Evolutionary conservation across 495 filamentous ascomycete species (phyloP), one percentile per base, ranked within the genome.

Genomic region (Talaromyces liani): DNA sequence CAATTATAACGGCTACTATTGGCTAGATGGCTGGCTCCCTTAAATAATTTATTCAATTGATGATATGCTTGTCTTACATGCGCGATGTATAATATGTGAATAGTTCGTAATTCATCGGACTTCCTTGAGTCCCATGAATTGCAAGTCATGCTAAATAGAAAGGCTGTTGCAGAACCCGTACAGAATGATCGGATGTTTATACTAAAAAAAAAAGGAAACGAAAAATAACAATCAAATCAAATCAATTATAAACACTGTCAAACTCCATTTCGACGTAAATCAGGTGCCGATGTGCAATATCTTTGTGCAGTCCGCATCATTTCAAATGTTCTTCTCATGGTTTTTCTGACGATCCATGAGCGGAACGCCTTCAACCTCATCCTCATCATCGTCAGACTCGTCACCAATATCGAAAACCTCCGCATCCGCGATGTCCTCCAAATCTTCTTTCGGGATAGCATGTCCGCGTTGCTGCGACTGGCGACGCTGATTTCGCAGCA

Each of bases 401-500:
- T 54, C 60, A 20, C 60, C 60, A 7, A 62, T 62, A 34, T 62
- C 60, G 31, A 62, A 62, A 5, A 62, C 45, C 47, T 62, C 60
- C 34, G 56, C 56, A 36, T 58, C 56, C n/a, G 29, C 56, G 2
- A 58, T 36, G 10, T 33, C 27, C 1, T 62, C 60, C 45, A 33
- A 51, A 16, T 62, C 60, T 20, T 49, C 45, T 34, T 33, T 51
- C 16, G 60, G 39, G 3, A 62, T 25, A 6, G 47, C 22, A 24
- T 54, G 60, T 18, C 29, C 47, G 4, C 60, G 60, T 29, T 27
- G 20, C 25, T 53, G 41, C 27, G 22, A 31, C 29, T 47, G 39
- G 24, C 60, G 41, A 33, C 45, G 60, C 24, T 53, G 22, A 54
- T 62, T 29, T 16, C 20, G 41, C 18, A 62, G 20, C 60, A 51